A percentile compares a stretch with the other conserved stretches of the same genome.
These are phyloP conservation scores for Dothidotthia symphoricarpi DNA, from an alignment of 2,329 filamentous ascomycete genomes.

Conservation along the genomic window DNA sequence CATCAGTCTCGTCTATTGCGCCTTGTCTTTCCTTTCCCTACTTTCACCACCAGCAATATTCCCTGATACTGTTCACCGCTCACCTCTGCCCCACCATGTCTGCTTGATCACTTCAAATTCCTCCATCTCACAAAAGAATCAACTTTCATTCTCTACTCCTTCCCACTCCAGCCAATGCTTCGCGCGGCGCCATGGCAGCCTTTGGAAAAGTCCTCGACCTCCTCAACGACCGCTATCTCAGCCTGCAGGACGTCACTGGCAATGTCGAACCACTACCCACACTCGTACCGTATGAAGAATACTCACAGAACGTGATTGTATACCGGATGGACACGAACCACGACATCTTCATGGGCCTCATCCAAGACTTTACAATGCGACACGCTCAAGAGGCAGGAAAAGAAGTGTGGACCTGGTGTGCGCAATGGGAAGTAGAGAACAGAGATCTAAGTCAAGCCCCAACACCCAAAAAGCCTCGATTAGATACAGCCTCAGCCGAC, in stretches of 20 bases:
- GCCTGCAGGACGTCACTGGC: constrained; percentile 33
- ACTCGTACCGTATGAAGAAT: constrained; percentile 34
- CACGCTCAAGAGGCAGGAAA: constrained; percentile 13
- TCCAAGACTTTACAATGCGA: constrained; percentile 33
- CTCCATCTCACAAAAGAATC: neutral
- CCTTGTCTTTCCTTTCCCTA: neutral
- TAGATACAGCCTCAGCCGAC: constrained; percentile 6
- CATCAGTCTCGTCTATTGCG: constrained; percentile 1
- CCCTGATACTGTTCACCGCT: too few relatives aligned
- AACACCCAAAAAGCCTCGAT: constrained; percentile 26
- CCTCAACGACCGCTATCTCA: constrained; percentile 32
- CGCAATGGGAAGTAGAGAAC: constrained; percentile 32
- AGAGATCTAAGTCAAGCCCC: constrained; percentile 1
- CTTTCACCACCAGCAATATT: neutral
- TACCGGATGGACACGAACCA: constrained; percentile 31
- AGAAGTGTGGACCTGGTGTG: constrained; percentile 36
- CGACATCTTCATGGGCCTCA: constrained; percentile 24
- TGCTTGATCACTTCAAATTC: neutral
- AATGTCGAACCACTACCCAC: constrained; percentile 30
- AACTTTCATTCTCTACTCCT: neutral
- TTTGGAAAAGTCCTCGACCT: constrained; percentile 32
- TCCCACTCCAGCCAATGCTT: neutral
- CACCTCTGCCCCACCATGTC: neutral
- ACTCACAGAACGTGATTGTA: constrained; percentile 20
- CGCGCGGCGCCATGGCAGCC: constrained; percentile 23